A percentile compares a stretch with the other conserved stretches of the same genome.
phyloP scores from a whole-genome alignment of 1,284 basidiomycete genomes.

The Trichosporon sp. region DNA sequence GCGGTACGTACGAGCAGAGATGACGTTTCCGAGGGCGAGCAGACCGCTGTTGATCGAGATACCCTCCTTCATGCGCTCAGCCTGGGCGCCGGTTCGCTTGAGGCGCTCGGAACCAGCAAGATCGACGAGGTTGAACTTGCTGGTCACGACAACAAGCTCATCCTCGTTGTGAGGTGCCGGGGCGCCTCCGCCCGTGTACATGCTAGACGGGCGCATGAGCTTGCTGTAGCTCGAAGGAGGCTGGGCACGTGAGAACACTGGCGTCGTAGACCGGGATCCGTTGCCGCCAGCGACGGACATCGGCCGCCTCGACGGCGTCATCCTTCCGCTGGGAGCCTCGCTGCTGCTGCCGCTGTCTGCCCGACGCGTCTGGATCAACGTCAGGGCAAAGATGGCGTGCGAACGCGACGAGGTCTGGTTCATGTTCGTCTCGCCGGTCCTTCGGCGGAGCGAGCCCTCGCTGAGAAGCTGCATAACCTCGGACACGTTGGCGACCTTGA shows the following conservation, averaged over 20 bases:
- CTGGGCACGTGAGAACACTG: slow-evolving; percentile 25
- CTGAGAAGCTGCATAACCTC: slow-evolving; percentile 93
- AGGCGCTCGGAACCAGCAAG: slow-evolving; percentile 94
- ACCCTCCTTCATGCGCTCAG: slow-evolving; percentile 95
- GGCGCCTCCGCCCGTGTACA: slow-evolving; percentile 58
- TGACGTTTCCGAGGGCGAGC: slow-evolving; percentile 95
- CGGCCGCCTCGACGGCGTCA: slow-evolving; percentile 35
- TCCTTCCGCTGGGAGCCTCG: slow-evolving; percentile 19
- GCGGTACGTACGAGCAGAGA: slow-evolving; percentile 66
- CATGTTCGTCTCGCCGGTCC: slow-evolving; percentile 98
- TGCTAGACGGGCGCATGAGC: slow-evolving; percentile 66
- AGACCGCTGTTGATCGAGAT: slow-evolving; percentile 97
- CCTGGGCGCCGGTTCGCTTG: slow-evolving; percentile 87
- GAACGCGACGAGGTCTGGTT: slow-evolving; percentile 96
- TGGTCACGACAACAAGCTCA: slow-evolving; percentile 85
- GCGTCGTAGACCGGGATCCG: slow-evolving; percentile 32
- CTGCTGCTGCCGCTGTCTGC: slow-evolving; percentile 28
- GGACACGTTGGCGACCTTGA: slow-evolving; percentile 74
- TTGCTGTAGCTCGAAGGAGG: slow-evolving; percentile 34
- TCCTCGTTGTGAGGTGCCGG: slow-evolving; percentile 57
- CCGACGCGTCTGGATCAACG: slow-evolving; percentile 70
- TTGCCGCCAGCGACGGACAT: slow-evolving; percentile 27
- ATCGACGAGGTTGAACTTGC: slow-evolving; percentile 99
- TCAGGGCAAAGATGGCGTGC: slow-evolving; percentile 97
- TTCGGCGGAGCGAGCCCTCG: slow-evolving; percentile 82